Percentiles rank a stretch among this genome's conserved stretches.
These are phyloP conservation scores for Climacium dendroides DNA, from an alignment of 225 moss, liverwort and hornwort genomes.

Conservation along the genomic window DNA sequence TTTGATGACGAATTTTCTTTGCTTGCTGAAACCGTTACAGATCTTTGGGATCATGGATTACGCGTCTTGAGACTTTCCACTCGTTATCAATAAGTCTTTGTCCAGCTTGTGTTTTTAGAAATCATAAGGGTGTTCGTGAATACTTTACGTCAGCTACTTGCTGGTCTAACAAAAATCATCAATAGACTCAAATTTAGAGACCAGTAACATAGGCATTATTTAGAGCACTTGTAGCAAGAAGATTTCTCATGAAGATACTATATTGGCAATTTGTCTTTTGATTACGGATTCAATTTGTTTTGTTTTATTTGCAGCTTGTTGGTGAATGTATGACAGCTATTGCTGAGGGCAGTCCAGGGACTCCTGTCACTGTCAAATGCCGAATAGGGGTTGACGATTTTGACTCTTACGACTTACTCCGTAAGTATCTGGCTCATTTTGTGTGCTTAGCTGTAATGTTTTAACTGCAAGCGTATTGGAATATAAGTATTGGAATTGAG, in stretches of 20 bases:
- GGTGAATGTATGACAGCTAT: conserved; percentile 75
- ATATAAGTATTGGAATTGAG: background rate
- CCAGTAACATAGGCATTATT: background rate
- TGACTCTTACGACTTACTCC: conserved; percentile 82
- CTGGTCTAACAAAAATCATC: background rate
- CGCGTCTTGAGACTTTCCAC: background rate
- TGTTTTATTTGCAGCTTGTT: conserved; percentile 64
- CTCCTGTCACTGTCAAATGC: conserved; percentile 92
- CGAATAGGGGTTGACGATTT: conserved; percentile 93
- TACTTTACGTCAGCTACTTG: background rate
- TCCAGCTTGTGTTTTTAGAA: background rate
- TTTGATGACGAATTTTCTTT: background rate
- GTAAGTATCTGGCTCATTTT: conserved; percentile 32
- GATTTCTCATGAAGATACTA: background rate
- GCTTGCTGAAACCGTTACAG: background rate
- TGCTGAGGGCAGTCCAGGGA: conserved; percentile 64
- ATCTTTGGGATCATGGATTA: background rate
- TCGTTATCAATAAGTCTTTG: background rate
- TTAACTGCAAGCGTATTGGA: background rate
- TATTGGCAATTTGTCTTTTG: background rate
- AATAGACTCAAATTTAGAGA: background rate
- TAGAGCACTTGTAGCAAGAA: background rate
- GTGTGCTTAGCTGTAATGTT: background rate
- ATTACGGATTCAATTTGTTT: background rate
- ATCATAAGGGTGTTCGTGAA: background rate